Conservation (phyloP, 148 eudicot species). For the Vaccinium macrocarpon region DNA sequence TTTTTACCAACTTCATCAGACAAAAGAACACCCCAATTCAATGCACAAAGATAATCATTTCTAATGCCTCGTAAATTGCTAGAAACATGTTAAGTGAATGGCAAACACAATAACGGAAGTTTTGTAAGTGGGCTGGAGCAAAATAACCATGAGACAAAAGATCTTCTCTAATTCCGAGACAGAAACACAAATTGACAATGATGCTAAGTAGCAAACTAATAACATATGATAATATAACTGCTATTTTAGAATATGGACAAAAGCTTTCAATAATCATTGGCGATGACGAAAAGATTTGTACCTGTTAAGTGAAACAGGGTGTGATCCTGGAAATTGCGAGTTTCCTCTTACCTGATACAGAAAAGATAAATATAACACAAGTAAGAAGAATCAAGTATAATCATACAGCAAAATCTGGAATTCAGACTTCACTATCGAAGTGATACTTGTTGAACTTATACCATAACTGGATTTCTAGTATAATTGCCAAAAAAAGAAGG, state of each 20-base stretch:
- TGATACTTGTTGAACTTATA: neutral
- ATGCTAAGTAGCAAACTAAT: neutral
- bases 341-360: conserved; percentile 58
- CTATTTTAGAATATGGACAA: neutral
- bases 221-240: neutral
- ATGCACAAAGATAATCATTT: neutral
- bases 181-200: neutral
- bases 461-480: neutral
- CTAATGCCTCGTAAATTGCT: too few relatives aligned
- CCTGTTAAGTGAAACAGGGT: conserved; percentile 98
- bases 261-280: neutral
- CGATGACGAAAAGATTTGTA: conserved; percentile 18
- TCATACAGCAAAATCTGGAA: neutral
- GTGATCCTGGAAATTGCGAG: conserved; percentile 89
- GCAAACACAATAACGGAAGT: too few relatives aligned
- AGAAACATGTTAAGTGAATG: too few relatives aligned
- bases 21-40: neutral
- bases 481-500: neutral
- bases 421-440: neutral
- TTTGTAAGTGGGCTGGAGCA: too few relatives aligned
- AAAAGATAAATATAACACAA: conserved; percentile 2
- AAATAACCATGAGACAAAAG: too few relatives aligned
- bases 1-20: neutral
- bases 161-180: neutral
- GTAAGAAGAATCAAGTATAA: neutral